Percentiles rank a stretch among this genome's conserved stretches.
Evolutionary conservation across 306 rosid species (phyloP).

Genomic region (Ochetophila trinervis): DNA sequence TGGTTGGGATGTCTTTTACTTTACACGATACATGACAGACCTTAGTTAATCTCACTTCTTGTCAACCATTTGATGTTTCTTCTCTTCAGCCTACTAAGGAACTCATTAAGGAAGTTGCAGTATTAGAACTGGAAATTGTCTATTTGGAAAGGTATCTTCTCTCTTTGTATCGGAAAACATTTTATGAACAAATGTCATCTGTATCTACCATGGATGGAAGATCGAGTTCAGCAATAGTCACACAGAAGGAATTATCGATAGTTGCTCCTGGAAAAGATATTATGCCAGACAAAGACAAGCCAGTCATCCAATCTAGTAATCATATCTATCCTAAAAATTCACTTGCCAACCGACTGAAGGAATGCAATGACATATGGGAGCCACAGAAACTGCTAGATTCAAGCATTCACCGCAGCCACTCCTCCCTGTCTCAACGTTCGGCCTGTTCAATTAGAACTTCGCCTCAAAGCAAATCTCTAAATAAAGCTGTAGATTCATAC

Average conservation of each 20-base stretch:
- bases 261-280: slow-evolving; percentile 25
- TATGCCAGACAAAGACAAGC: slow-evolving; percentile 37
- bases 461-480: slow-evolving; percentile 33
- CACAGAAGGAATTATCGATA: slow-evolving; percentile 22
- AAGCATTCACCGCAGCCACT: slow-evolving; percentile 62
- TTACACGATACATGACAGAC: not conserved
- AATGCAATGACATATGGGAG: slow-evolving; percentile 37
- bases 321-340: slow-evolving; percentile 39
- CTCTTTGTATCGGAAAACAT: slow-evolving; percentile 67
- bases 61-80: slow-evolving; percentile 19
- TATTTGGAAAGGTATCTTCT: slow-evolving; percentile 75
- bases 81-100: slow-evolving; percentile 62
- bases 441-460: slow-evolving; percentile 52
- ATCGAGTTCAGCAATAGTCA: slow-evolving; percentile 31
- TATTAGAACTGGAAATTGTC: slow-evolving; percentile 71
- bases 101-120: slow-evolving; percentile 74
- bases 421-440: slow-evolving; percentile 67
- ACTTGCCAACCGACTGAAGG: slow-evolving; percentile 33
- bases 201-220: slow-evolving; percentile 41
- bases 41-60: slow-evolving; percentile 11
- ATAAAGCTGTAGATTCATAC: slow-evolving; percentile 60
- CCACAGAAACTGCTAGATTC: slow-evolving; percentile 53
- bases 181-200: slow-evolving; percentile 50
- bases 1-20: not conserved
- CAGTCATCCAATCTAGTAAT: slow-evolving; percentile 28